phyloP scores from a whole-genome alignment of 805 yeast species.

The Sungouiozyma intestinalis region DNA sequence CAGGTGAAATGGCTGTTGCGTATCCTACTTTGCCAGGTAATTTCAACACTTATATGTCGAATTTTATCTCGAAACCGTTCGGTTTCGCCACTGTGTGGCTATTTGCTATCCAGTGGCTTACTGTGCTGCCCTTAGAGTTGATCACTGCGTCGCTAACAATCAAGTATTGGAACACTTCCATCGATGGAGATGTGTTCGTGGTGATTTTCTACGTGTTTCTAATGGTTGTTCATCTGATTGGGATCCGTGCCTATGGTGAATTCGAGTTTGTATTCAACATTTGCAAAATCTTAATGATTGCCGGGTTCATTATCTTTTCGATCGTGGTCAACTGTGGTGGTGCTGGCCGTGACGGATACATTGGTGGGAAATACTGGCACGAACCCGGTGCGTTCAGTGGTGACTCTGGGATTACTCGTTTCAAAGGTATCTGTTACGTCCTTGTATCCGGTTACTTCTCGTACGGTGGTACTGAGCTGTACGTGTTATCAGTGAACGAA shows the following conservation, averaged over 20 bases:
- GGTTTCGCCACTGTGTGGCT: conserved; percentile 70
- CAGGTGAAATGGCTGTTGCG: conserved; percentile 34
- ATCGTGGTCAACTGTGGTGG: conserved; percentile 51
- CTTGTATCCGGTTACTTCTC: conserved; percentile 55
- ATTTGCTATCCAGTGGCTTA: conserved; percentile 53
- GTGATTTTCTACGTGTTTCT: conserved; percentile 44
- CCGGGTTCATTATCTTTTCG: conserved; percentile 48
- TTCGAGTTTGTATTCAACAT: conserved; percentile 49
- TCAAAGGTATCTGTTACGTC: conserved; percentile 56
- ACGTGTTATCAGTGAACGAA: conserved; percentile 60
- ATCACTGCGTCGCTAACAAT: conserved; percentile 48
- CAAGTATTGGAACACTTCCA: conserved; percentile 37
- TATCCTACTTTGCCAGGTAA: conserved; percentile 33
- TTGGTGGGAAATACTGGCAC: conserved; percentile 52
- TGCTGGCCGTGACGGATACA: conserved; percentile 41
- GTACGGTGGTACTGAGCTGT: conserved; percentile 56
- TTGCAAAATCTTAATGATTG: conserved; percentile 46
- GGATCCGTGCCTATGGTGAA: conserved; percentile 61
- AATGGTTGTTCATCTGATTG: conserved; percentile 42
- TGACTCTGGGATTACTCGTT: conserved; percentile 27
- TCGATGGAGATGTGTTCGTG: conserved; percentile 47
- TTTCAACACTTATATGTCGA: conserved; percentile 31
- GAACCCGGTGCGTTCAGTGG: conserved; percentile 40
- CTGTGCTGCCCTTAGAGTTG: conserved; percentile 54
- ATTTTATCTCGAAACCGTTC: conserved; percentile 51